Evolutionary conservation across 1,139 yeast species (phyloP).

Genomic region (Debaryomyces robertsiae): DNA sequence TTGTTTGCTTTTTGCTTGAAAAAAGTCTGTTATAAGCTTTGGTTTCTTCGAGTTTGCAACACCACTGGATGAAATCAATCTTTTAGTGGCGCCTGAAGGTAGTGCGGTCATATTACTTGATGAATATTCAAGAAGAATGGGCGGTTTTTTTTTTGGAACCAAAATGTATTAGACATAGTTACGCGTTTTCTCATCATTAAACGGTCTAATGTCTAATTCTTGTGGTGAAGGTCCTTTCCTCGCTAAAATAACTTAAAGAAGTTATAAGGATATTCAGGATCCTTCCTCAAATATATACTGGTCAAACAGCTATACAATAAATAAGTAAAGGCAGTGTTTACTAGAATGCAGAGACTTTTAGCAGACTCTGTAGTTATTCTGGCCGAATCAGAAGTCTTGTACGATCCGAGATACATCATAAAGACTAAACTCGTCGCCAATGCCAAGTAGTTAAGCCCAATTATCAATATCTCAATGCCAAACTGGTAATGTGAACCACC

Average conservation of each 20-base stretch:
- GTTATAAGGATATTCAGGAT: conserved; percentile 42
- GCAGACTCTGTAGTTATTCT: conserved; percentile 21
- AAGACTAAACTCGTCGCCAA: conserved; percentile 43
- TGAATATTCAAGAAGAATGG: too few species aligned
- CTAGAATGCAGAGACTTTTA: conserved; percentile 17
- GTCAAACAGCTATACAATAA: conserved; percentile 41
- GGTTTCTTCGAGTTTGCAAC: conserved; percentile 10
- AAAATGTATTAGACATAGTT: not conserved
- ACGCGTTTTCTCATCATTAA: conserved; percentile 4
- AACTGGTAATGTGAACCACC: conserved; percentile 70
- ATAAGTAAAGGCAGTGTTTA: conserved; percentile 25
- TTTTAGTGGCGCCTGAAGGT: not conserved
- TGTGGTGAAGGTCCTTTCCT: not conserved
- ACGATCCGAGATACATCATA: conserved; percentile 41
- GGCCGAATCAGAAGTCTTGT: conserved; percentile 25
- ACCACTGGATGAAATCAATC: not conserved
- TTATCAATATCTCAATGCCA: conserved; percentile 62
- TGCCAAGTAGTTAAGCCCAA: conserved; percentile 49
- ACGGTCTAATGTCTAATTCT: conserved; percentile 8
- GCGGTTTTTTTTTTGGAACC: not conserved
- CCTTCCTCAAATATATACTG: conserved; percentile 43
- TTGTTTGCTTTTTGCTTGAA: conserved; percentile 17
- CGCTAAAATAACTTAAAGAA: conserved; percentile 35
- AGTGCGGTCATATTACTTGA: not conserved
- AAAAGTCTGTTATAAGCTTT: conserved; percentile 28